A percentile compares a stretch with the other conserved stretches of the same genome.
Conservation (phyloP, 116 monocot genomes). For the Phalaenopsis hybrid region DNA sequence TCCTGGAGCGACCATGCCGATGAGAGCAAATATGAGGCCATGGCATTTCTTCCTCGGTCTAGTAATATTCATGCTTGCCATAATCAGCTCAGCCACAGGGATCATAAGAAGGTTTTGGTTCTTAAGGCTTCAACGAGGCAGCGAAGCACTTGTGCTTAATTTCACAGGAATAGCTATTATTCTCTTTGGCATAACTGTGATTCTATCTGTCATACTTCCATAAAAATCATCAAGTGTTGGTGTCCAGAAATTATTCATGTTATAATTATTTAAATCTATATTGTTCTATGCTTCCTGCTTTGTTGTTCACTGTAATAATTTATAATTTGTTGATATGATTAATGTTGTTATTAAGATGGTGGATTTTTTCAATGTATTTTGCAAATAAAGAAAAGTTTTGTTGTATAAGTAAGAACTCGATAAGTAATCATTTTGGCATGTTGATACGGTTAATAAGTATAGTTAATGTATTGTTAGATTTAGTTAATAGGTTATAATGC, state of each 20-base stretch:
- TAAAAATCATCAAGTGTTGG: background rate
- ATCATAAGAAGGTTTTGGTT: conserved; percentile 9
- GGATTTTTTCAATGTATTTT: too few relatives aligned
- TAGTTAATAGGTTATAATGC: too few relatives aligned
- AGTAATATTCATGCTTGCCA: conserved; percentile 21
- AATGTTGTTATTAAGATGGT: too few relatives aligned
- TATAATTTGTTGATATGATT: too few relatives aligned
- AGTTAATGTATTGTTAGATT: too few relatives aligned
- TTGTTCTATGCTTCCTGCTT: too few relatives aligned
- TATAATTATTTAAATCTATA: too few relatives aligned
- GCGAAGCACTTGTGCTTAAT: conserved; percentile 17
- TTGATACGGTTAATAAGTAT: too few relatives aligned
- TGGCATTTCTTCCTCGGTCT: conserved; percentile 34
- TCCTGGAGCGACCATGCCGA: conserved; percentile 10
- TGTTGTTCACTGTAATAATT: too few relatives aligned
- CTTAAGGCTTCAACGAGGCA: background rate
- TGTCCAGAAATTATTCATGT: background rate
- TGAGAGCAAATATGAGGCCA: conserved; percentile 14
- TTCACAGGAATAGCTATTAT: conserved; percentile 22
- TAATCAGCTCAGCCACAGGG: conserved; percentile 23
- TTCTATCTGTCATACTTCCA: conserved; percentile 11
- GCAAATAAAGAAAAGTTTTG: too few relatives aligned
- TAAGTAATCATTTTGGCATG: too few relatives aligned
- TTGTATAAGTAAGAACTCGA: too few relatives aligned
- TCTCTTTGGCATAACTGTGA: conserved; percentile 13